A percentile compares a stretch with the other conserved stretches of the same genome.
These are phyloP conservation scores for Phytophthora hibernalis DNA, from an alignment of 352 stramenopile genomes.

Conservation along the genomic window DNA sequence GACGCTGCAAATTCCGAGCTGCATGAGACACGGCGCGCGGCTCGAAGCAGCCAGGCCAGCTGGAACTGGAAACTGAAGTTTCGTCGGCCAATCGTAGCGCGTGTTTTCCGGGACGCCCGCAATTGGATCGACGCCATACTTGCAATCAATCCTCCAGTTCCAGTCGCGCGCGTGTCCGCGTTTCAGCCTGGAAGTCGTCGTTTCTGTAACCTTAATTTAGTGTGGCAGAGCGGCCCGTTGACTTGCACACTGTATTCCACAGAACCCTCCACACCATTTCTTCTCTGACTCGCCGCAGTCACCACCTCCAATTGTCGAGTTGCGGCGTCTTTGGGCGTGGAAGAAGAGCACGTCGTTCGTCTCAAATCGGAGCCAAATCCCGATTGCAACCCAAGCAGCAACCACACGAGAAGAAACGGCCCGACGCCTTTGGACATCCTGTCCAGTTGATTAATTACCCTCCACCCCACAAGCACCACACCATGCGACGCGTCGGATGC, in stretches of 20 bases:
- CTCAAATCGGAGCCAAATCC: too few species aligned
- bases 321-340: background rate
- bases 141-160: background rate
- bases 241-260: background rate
- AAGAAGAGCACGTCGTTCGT: too few species aligned
- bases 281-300: background rate
- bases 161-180: background rate
- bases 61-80: slow-evolving; percentile 31
- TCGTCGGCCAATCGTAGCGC: slow-evolving; percentile 1
- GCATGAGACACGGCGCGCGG: slow-evolving; percentile 9
- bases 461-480: background rate
- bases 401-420: slow-evolving; percentile 9
- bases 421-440: slow-evolving; percentile 7
- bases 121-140: background rate
- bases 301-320: background rate
- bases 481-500: slow-evolving; percentile 35
- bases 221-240: background rate
- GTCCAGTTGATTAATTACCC: slow-evolving; percentile 27
- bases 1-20: background rate
- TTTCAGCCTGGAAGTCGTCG: background rate
- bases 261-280: background rate
- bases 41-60: slow-evolving; percentile 4
- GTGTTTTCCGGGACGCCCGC: too few species aligned
- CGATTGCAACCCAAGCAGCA: too few species aligned
- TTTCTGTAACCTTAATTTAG: slow-evolving; percentile 14